phyloP scores from a whole-genome alignment of 1,284 basidiomycete species.

The Trametes sp. region DNA sequence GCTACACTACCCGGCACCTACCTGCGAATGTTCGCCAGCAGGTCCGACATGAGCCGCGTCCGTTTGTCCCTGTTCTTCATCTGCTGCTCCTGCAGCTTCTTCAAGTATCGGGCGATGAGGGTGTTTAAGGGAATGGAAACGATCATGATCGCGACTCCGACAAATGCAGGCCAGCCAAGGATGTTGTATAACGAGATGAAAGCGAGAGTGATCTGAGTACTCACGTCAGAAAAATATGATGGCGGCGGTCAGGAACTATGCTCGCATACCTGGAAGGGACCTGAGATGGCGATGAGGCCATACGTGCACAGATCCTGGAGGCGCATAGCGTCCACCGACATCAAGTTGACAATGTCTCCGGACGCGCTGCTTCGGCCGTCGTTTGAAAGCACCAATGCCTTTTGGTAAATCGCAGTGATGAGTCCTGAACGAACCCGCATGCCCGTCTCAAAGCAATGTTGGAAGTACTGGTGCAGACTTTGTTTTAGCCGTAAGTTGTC shows the following conservation, averaged over 20 bases:
- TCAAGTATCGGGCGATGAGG: conserved; percentile 76
- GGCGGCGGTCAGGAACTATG: background rate
- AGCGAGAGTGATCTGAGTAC: conserved; percentile 77
- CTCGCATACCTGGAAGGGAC: conserved; percentile 67
- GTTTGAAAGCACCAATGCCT: conserved; percentile 86
- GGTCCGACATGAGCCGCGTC: conserved; percentile 81
- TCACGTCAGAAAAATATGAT: background rate
- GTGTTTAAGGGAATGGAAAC: conserved; percentile 85
- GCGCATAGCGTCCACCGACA: conserved; percentile 87
- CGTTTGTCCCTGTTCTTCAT: conserved; percentile 91
- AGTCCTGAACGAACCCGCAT: conserved; percentile 94
- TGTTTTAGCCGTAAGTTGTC: background rate
- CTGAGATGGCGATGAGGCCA: conserved; percentile 74
- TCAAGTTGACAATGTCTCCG: conserved; percentile 94
- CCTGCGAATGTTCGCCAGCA: conserved; percentile 92
- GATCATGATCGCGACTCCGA: conserved; percentile 93
- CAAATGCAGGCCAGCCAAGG: conserved; percentile 92
- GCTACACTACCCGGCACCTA: too few relatives aligned
- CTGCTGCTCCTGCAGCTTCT: conserved; percentile 84
- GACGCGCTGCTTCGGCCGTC: conserved; percentile 83
- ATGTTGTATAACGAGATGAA: conserved; percentile 91
- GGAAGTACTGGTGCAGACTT: conserved; percentile 70
- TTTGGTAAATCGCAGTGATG: conserved; percentile 86
- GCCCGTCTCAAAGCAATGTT: conserved; percentile 82
- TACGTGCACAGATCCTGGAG: conserved; percentile 91